Evolutionary conservation across 768 basidiomycete genomes (phyloP).

Genomic region (Rhodocollybia butyracea): DNA sequence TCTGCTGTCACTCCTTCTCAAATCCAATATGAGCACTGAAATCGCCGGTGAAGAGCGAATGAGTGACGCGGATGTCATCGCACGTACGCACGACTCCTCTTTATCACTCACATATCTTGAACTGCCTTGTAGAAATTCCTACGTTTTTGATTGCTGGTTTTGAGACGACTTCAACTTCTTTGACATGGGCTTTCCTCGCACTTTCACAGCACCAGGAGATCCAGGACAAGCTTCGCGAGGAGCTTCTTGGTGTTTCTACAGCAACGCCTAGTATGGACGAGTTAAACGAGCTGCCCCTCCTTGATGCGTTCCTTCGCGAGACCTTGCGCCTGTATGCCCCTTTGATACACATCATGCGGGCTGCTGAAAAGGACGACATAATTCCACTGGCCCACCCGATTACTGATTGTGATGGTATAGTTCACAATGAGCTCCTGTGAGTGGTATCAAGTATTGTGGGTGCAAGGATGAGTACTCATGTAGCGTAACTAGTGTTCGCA

Average conservation of each 20-base stretch:
- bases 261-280: constrained; percentile 69
- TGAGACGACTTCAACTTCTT: constrained; percentile 36
- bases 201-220: constrained; percentile 44
- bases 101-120: background rate
- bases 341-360: constrained; percentile 38
- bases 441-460: constrained; percentile 10
- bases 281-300: constrained; percentile 60
- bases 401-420: constrained; percentile 37
- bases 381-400: constrained; percentile 47
- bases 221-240: constrained; percentile 56
- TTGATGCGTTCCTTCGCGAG: constrained; percentile 66
- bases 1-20: constrained; percentile 42
- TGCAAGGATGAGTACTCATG: background rate
- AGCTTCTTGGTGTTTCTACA: constrained; percentile 47
- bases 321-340: constrained; percentile 55
- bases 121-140: constrained; percentile 26
- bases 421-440: constrained; percentile 37
- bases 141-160: constrained; percentile 38
- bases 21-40: constrained; percentile 48
- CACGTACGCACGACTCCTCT: constrained; percentile 8
- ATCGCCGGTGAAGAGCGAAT: constrained; percentile 39
- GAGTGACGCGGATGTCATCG: constrained; percentile 45
- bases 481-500: constrained; percentile 26
- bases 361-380: constrained; percentile 49
- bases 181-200: constrained; percentile 59